A percentile compares a stretch with the other conserved stretches of the same genome.
These are phyloP conservation scores for Malassezia sympodialis DNA, from an alignment of 1,284 basidiomycete genomes.

Conservation along the genomic window DNA sequence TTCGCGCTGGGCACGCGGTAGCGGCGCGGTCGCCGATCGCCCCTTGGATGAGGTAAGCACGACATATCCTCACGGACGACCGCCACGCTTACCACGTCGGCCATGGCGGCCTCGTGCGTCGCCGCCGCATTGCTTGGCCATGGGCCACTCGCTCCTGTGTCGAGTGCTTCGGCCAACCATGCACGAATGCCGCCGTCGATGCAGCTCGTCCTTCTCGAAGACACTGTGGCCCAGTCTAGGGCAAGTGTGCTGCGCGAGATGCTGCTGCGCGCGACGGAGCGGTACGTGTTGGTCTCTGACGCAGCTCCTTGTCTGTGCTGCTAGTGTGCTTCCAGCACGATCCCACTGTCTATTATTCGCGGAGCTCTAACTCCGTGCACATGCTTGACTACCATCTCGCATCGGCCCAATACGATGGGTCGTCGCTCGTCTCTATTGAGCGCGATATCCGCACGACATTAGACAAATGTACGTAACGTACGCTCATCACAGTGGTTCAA, in stretches of 20 bases:
- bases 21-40: background rate
- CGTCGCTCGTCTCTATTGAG: background rate
- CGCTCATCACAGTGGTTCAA: background rate
- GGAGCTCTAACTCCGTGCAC: background rate
- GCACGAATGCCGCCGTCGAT: constrained; percentile 11
- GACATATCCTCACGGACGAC: background rate
- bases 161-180: background rate
- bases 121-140: constrained; percentile 14
- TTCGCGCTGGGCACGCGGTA: background rate
- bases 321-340: constrained; percentile 16
- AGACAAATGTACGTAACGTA: background rate
- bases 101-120: constrained; percentile 2
- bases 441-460: background rate
- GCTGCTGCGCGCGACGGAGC: constrained; percentile 14
- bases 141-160: background rate
- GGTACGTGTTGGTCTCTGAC: constrained; percentile 1
- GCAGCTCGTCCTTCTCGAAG: constrained; percentile 31
- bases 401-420: constrained; percentile 8
- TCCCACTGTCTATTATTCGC: constrained; percentile 9
- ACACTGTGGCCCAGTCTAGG: constrained; percentile 28
- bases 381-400: constrained; percentile 18
- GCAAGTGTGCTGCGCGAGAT: constrained; percentile 23
- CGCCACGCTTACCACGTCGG: background rate
- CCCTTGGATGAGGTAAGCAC: background rate
- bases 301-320: constrained; percentile 7